These are phyloP conservation scores for Hyaloscypha variabilis DNA, from an alignment of 495 filamentous ascomycete genomes.

Conservation along the genomic window DNA sequence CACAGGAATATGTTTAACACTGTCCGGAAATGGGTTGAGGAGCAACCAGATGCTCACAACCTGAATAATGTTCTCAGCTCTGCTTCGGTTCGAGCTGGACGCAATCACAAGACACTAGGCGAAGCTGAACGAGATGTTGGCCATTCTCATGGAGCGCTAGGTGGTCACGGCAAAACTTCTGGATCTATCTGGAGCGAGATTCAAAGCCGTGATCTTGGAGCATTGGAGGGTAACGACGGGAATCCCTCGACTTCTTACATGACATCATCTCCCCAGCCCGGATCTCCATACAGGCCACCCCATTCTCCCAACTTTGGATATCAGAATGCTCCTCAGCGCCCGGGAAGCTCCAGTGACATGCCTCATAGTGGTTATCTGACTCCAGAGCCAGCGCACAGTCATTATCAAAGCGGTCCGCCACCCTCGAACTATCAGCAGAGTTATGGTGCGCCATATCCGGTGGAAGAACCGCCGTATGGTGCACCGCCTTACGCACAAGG, in stretches of 20 bases:
- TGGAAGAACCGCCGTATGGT: constrained; percentile 19
- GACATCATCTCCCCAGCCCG: constrained; percentile 8
- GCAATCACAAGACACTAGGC: constrained; percentile 60
- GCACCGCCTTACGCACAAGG: background rate
- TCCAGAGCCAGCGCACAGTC: constrained; percentile 15
- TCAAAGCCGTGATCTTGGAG: constrained; percentile 42
- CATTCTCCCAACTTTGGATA: constrained; percentile 31
- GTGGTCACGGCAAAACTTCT: constrained; percentile 50
- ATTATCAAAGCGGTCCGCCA: constrained; percentile 19
- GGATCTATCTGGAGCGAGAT: constrained; percentile 56
- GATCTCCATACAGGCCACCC: constrained; percentile 10
- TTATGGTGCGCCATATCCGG: constrained; percentile 5
- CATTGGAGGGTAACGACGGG: constrained; percentile 35
- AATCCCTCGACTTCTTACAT: constrained; percentile 23
- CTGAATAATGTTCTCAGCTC: constrained; percentile 74
- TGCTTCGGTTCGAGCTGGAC: constrained; percentile 76
- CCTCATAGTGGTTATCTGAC: constrained; percentile 24
- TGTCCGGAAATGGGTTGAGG: constrained; percentile 75
- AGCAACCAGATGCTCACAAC: constrained; percentile 61
- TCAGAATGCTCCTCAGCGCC: constrained; percentile 20
- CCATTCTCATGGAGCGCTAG: constrained; percentile 42
- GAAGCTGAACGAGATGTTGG: constrained; percentile 20
- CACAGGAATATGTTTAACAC: constrained; percentile 85
- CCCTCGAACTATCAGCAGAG: constrained; percentile 6
- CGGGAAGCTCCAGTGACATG: constrained; percentile 15